Evolutionary conservation across 2,329 filamentous ascomycete species (phyloP), one percentile per base, ranked within the genome.

Genomic region (Scedosporium minutisporum): DNA sequence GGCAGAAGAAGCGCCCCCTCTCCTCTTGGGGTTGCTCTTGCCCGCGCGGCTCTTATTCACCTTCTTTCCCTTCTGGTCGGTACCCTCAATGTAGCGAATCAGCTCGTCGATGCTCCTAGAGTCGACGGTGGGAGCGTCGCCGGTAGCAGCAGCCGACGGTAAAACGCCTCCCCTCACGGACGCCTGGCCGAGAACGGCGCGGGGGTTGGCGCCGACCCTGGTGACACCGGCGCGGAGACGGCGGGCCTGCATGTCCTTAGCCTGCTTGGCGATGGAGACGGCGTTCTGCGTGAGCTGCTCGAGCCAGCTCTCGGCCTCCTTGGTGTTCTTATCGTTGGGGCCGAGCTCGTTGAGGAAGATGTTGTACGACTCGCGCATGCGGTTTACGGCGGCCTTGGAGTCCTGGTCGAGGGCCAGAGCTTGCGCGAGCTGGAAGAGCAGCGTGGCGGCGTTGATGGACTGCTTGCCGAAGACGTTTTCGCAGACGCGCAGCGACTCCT

Each of bases 351-450:
- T 79, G 66, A 93, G 85, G 87, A 99, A 99, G 73, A 97, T 96
- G 76, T 89, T 96, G 80, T 93, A 97, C 57, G 92, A 95, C 75
- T 97, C 93, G 65, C 92, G 90, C 95, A 99, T 99, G 73, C 90
- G 88, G 72, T 85, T 87, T 63, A 99, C 93, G 14, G 95, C 93
- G 58, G 83, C 88, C 80, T 96, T 96, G 69, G 92, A 89, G 74
- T 99, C 93, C 69, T 93, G 89, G 74, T 99, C 95, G n/a, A 99
- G 81, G 16, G 95, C 95, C 57, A 99, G 83, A 18, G 93, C 92
- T 74, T 99, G 95, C 0, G 95, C 93, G 62, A 97, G 87, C 81
- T 99, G 95, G 87, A 97, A 99, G 59, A 96, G 85, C 18, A 99
- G 85, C 1, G 93, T 97, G 29, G 95, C 95, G 1, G 92, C 91